These are phyloP conservation scores for Blastomyces gilchristii DNA, from an alignment of 2,329 filamentous ascomycete species.

Conservation along the genomic window DNA sequence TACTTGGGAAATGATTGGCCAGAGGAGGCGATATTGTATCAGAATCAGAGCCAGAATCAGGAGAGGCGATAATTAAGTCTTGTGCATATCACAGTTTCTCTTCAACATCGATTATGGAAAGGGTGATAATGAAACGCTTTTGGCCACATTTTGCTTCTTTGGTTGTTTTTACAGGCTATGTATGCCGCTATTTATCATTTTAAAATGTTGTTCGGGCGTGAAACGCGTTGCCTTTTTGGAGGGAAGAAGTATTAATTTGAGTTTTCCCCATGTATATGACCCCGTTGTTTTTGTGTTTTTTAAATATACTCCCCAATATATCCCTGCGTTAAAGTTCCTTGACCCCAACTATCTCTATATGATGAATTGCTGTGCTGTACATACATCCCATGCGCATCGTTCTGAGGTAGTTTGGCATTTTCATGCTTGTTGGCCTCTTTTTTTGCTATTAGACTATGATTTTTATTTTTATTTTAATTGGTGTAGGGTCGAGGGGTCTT, in stretches of 20 bases:
- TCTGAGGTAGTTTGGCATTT: not conserved
- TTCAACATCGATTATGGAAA: not conserved
- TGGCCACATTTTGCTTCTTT: not conserved
- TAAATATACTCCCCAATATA: not conserved
- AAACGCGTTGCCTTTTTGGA: not conserved
- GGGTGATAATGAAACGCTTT: not conserved
- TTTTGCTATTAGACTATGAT: not conserved
- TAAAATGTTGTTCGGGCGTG: not conserved
- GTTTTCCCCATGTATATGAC: not conserved
- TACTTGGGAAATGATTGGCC: conserved; percentile 30
- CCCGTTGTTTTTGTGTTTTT: not conserved
- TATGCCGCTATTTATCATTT: not conserved
- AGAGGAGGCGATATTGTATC: conserved; percentile 34
- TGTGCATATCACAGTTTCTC: not conserved
- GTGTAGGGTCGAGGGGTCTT: too few relatives aligned
- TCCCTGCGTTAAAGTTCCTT: not conserved
- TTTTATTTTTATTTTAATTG: too few relatives aligned
- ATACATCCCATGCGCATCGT: not conserved
- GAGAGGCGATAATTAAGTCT: not conserved
- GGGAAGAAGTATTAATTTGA: not conserved
- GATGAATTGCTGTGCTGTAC: not conserved
- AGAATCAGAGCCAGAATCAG: conserved; percentile 14
- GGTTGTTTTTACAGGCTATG: not conserved
- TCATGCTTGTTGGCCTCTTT: not conserved
- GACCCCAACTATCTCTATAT: not conserved